Percentiles rank a stretch among this genome's conserved stretches.
phyloP scores from a whole-genome alignment of 352 stramenopile genomes.

The Phytophthora tentaculata region DNA sequence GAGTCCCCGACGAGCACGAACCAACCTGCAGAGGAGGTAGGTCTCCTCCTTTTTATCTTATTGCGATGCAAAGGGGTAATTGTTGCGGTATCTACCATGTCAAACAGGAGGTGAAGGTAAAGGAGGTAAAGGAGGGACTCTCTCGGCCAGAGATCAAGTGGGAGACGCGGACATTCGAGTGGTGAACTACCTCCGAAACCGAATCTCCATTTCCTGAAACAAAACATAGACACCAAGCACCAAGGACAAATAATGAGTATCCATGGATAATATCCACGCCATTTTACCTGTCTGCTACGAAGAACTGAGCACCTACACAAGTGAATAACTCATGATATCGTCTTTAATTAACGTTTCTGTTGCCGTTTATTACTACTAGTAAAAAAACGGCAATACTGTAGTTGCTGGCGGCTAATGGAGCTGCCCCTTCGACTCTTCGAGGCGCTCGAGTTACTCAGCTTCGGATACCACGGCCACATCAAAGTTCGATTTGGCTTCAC shows the following conservation, averaged over 20 bases:
- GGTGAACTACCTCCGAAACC: conserved; percentile 20
- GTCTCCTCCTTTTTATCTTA: background rate
- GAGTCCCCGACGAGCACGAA: conserved; percentile 12
- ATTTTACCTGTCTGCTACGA: no score
- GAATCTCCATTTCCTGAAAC: conserved; percentile 2
- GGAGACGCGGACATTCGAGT: conserved; percentile 39
- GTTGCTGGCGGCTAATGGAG: no score
- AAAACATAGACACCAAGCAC: no score
- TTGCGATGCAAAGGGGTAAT: background rate
- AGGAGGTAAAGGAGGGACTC: conserved; percentile 3
- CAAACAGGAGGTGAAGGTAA: conserved; percentile 17
- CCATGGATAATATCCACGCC: no score
- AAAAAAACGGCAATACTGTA: no score
- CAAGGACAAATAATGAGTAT: conserved; percentile 7
- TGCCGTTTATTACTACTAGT: no score
- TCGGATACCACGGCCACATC: no score
- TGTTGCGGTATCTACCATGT: conserved; percentile 18
- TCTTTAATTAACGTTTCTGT: no score
- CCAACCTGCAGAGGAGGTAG: conserved; percentile 14
- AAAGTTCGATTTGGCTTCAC: no score
- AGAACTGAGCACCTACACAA: no score
- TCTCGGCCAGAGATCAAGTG: conserved; percentile 26
- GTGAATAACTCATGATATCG: no score
- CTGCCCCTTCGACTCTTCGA: background rate
- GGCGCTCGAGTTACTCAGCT: no score